Conservation (phyloP, 768 basidiomycete species). For the Lactarius quietus region DNA sequence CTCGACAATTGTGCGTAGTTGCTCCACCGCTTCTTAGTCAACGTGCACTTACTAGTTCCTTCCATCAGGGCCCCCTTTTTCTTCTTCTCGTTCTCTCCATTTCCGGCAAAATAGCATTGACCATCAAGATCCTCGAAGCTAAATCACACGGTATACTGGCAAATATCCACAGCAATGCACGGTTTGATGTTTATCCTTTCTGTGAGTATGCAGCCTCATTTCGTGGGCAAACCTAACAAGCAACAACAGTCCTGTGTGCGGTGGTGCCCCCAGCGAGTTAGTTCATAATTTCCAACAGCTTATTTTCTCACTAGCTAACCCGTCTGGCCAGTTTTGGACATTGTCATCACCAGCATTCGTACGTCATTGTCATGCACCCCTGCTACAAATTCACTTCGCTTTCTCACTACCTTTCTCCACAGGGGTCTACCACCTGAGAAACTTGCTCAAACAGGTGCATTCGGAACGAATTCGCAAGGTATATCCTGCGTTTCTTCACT, state of each 20-base stretch:
- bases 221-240: not conserved
- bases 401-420: not conserved
- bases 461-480: not conserved
- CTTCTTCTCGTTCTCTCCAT: not conserved
- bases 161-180: not conserved
- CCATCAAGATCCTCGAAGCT: not conserved
- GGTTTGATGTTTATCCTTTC: not conserved
- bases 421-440: not conserved
- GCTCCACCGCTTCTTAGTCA: not conserved
- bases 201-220: not conserved
- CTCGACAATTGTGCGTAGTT: not conserved
- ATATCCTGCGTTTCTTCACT: not conserved
- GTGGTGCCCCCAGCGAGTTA: not conserved
- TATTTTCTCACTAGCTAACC: not conserved
- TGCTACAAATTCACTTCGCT: not conserved
- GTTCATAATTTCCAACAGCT: not conserved
- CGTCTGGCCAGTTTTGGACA: not conserved
- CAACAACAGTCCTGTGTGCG: not conserved
- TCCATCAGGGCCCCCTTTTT: not conserved
- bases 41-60: not conserved
- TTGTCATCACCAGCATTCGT: constrained; percentile 4
- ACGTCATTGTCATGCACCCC: not conserved
- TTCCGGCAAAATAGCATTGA: not conserved
- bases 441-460: not conserved
- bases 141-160: not conserved